Base-by-base conservation (phyloP, 2,329 filamentous ascomycete species). In the Aspergillus ochraceus region DNA sequence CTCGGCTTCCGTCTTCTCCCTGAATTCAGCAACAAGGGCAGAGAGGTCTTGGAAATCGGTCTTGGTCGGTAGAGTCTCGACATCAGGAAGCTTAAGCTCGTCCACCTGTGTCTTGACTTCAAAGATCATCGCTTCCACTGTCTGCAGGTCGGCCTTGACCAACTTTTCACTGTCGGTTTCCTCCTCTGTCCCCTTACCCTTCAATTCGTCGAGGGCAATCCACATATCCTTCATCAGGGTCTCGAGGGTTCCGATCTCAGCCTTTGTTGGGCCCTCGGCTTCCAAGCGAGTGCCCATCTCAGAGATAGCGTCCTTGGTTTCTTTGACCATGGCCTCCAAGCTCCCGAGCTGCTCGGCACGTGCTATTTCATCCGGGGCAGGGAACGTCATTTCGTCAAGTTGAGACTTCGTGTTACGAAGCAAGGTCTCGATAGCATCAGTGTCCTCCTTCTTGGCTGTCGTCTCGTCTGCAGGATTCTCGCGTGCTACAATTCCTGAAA, bases 401-500 rank as follows among this genome's bases (percentile, higher is more conserved):
- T 90, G 90, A 5, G 89, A 87, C 73, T 97, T 97, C 32, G 92
- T 93, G 72, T 96, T 97, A 47, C 90, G 87, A 12, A 98, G 83
- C 52, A 98, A 87, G 0, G 90, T 96, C 75, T 97, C 94, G 60
- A 98, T 93, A 11, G 92, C 92, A 62, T 94, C 87, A 0, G 93
- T 91, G 67, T 98, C 93, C 65, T 97, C 92, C 71, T 91, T 91
- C 32, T 83, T 87, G 6, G 89, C 88, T 2, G 82, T 74, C 42
- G 87, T 86, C 52, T 84, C 81, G 14, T 77, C 71, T 11, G 65
- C 63, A 26, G 66, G 63, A n/a, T 59, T 64, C 11, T 77, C 77
- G n/a, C 79, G 72, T 66, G 81, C 68, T 66, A 82, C 69, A 60
- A 85, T 71, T 26, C 78, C 78, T 58, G 82, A 77, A n/a, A 90